Evolutionary conservation across 768 basidiomycete genomes (phyloP).

Genomic region (Mycena olivaceomarginata): DNA sequence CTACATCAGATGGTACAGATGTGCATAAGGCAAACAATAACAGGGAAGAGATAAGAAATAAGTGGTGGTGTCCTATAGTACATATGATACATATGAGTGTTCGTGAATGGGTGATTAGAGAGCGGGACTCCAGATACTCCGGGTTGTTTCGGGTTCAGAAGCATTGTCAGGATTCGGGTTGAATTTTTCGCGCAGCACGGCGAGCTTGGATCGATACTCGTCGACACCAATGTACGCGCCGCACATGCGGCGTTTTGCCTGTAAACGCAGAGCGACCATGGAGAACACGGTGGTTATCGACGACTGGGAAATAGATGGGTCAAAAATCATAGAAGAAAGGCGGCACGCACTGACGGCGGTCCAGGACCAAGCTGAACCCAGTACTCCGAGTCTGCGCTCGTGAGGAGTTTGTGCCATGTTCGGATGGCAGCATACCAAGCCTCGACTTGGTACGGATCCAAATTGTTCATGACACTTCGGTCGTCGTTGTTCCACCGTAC

Average conservation of each 20-base stretch:
- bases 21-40: neutral
- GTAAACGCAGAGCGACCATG: slow-evolving; percentile 96
- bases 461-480: slow-evolving; percentile 83
- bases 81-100: slow-evolving; percentile 32
- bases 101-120: slow-evolving; percentile 58
- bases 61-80: slow-evolving; percentile 19
- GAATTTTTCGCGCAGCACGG: slow-evolving; percentile 79
- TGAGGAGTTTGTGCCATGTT: slow-evolving; percentile 85
- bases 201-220: slow-evolving; percentile 90
- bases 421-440: slow-evolving; percentile 91
- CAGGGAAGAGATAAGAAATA: slow-evolving; percentile 17
- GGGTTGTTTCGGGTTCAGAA: slow-evolving; percentile 53
- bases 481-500: slow-evolving; percentile 98
- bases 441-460: slow-evolving; percentile 79
- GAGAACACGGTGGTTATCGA: slow-evolving; percentile 95
- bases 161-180: slow-evolving; percentile 49
- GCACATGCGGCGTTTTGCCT: slow-evolving; percentile 93
- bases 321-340: neutral
- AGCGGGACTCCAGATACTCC: slow-evolving; percentile 76
- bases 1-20: slow-evolving; percentile 26
- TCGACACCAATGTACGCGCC: slow-evolving; percentile 96
- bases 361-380: slow-evolving; percentile 93
- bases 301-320: slow-evolving; percentile 65
- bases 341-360: slow-evolving; percentile 84
- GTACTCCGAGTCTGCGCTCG: slow-evolving; percentile 89